A percentile compares a stretch with the other conserved stretches of the same genome.
phyloP scores from a whole-genome alignment of 1,139 yeast species.

The Hansenula anomala region DNA sequence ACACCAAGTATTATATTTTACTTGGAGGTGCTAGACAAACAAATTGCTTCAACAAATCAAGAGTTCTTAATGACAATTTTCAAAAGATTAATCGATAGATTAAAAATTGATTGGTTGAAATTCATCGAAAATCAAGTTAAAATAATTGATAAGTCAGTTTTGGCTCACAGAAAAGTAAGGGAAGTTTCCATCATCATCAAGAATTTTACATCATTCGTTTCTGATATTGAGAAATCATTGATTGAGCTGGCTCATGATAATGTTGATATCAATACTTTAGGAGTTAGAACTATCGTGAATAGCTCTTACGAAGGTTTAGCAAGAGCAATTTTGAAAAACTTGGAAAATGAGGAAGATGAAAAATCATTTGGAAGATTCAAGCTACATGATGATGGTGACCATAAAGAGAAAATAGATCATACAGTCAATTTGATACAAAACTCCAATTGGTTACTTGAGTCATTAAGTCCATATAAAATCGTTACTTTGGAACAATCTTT shows the following conservation, averaged over 20 bases:
- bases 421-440: slow-evolving; percentile 63
- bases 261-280: slow-evolving; percentile 18
- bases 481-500: slow-evolving; percentile 18
- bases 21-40: slow-evolving; percentile 32
- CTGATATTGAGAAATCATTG: slow-evolving; percentile 27
- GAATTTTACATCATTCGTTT: slow-evolving; percentile 41
- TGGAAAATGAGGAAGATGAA: slow-evolving; percentile 11
- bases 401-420: slow-evolving; percentile 44
- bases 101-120: slow-evolving; percentile 53
- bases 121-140: slow-evolving; percentile 53
- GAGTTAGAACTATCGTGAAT: slow-evolving; percentile 34
- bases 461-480: slow-evolving; percentile 23
- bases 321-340: slow-evolving; percentile 12
- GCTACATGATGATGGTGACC: slow-evolving; percentile 12
- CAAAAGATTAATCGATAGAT: slow-evolving; percentile 47
- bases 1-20: slow-evolving; percentile 39
- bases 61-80: slow-evolving; percentile 59
- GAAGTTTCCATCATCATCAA: slow-evolving; percentile 39
- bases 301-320: slow-evolving; percentile 31
- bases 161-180: slow-evolving; percentile 35
- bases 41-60: slow-evolving; percentile 50
- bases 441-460: slow-evolving; percentile 53
- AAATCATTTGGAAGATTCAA: slow-evolving; percentile 8
- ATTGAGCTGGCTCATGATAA: slow-evolving; percentile 17
- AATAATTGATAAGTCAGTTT: slow-evolving; percentile 44